Percentiles rank a stretch among this genome's conserved stretches.
These are phyloP conservation scores for Licmophora abbreviata DNA, from an alignment of 108 stramenopile species.

Conservation along the genomic window DNA sequence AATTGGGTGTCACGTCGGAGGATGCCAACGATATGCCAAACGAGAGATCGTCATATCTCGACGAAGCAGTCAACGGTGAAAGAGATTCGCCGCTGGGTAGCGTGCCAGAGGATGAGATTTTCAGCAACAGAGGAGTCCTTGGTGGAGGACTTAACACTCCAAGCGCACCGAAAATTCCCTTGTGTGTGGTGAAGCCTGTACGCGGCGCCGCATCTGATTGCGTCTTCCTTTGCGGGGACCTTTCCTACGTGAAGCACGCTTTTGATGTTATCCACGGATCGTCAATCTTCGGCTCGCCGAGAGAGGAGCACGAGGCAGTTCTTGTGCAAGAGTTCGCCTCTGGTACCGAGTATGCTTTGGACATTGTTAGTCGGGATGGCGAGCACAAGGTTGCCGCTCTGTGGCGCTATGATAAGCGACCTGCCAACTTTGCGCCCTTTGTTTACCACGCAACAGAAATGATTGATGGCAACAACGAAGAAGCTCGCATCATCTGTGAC, in stretches of 20 bases:
- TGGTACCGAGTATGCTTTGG: constrained; percentile 89
- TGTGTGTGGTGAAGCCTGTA: constrained; percentile 79
- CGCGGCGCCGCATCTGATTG: constrained; percentile 89
- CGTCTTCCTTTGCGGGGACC: constrained; percentile 73
- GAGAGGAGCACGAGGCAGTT: constrained; percentile 69
- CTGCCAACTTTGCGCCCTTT: constrained; percentile 77
- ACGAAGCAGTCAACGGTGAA: neutral
- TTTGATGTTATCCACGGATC: constrained; percentile 68
- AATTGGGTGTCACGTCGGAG: constrained; percentile 15
- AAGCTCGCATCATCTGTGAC: constrained; percentile 34
- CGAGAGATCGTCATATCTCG: no score
- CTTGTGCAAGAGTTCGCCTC: constrained; percentile 67
- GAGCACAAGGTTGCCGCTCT: constrained; percentile 89
- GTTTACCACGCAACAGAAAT: constrained; percentile 83
- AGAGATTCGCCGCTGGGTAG: neutral
- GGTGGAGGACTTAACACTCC: constrained; percentile 5
- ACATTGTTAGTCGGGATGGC: constrained; percentile 82
- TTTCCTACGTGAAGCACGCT: constrained; percentile 52
- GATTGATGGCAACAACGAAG: constrained; percentile 28
- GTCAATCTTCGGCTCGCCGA: constrained; percentile 71
- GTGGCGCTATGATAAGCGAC: constrained; percentile 94
- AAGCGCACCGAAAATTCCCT: neutral
- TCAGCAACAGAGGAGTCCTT: constrained; percentile 1
- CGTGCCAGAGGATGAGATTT: constrained; percentile 4
- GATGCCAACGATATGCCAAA: constrained; percentile 9